Evolutionary conservation across 2,329 filamentous ascomycete genomes (phyloP).

Genomic region (Myotisia sp.): DNA sequence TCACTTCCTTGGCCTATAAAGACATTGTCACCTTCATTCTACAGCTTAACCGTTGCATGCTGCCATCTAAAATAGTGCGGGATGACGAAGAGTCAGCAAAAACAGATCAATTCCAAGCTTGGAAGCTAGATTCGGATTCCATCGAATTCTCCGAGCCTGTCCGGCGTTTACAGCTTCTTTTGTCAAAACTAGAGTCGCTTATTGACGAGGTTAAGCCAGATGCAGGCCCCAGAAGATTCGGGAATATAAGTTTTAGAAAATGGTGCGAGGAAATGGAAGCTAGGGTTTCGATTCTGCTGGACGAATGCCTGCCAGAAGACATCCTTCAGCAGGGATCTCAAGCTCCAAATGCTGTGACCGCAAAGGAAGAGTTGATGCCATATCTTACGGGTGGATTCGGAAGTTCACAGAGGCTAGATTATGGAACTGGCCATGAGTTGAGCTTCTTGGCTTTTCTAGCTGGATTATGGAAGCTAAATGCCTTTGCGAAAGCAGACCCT

Average conservation of each 20-base stretch:
- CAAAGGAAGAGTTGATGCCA: slow-evolving; percentile 53
- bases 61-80: slow-evolving; percentile 45
- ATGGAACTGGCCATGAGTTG: slow-evolving; percentile 89
- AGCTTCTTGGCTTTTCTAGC: slow-evolving; percentile 88
- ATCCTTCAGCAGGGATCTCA: slow-evolving; percentile 25
- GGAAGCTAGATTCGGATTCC: slow-evolving; percentile 31
- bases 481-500: slow-evolving; percentile 46
- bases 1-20: slow-evolving; percentile 66
- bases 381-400: slow-evolving; percentile 83
- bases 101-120: slow-evolving; percentile 33
- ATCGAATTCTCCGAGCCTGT: slow-evolving; percentile 44
- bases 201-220: slow-evolving; percentile 72
- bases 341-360: slow-evolving; percentile 28
- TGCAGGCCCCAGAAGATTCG: slow-evolving; percentile 73
- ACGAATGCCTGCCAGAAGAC: slow-evolving; percentile 39
- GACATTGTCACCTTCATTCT: slow-evolving; percentile 78
- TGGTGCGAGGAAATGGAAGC: slow-evolving; percentile 62
- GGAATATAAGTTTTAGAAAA: slow-evolving; percentile 75
- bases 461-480: slow-evolving; percentile 78
- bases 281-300: slow-evolving; percentile 42
- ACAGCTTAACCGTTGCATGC: slow-evolving; percentile 78
- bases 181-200: slow-evolving; percentile 50
- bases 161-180: slow-evolving; percentile 48
- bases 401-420: slow-evolving; percentile 77
- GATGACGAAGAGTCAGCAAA: slow-evolving; percentile 17